Evolutionary conservation across 2,329 filamentous ascomycete genomes (phyloP).

Genomic region (Aspergillus cejpii): DNA sequence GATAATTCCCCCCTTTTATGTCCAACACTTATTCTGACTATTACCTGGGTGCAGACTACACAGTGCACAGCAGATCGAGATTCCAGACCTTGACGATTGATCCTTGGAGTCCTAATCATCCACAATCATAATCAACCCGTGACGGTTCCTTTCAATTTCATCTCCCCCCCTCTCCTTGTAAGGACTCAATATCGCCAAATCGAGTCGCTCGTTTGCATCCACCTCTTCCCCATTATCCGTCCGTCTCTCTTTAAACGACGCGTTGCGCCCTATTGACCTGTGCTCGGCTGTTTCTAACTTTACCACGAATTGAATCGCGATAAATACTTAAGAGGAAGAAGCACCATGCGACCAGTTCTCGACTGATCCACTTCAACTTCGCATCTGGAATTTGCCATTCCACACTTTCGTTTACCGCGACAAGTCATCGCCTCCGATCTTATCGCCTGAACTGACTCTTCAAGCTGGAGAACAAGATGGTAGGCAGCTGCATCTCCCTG

Average conservation of each 20-base stretch:
- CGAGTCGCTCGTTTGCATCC: constrained; percentile 10
- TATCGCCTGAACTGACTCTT: background rate
- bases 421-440: too few relatives aligned
- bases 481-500: constrained; percentile 57
- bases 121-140: too few relatives aligned
- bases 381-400: background rate
- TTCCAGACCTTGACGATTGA: background rate
- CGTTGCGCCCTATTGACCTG: background rate
- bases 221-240: constrained; percentile 1
- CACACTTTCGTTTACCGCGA: background rate
- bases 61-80: background rate
- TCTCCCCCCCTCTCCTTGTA: background rate
- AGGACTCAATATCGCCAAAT: background rate
- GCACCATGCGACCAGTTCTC: background rate
- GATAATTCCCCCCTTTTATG: constrained; percentile 6
- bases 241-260: background rate
- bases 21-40: background rate
- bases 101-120: background rate
- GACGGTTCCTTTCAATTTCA: constrained; percentile 3
- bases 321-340: background rate
- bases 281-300: background rate
- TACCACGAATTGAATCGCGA: background rate
- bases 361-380: background rate
- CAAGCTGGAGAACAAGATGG: constrained; percentile 32
- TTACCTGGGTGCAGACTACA: background rate